Evolutionary conservation across 352 stramenopile species (phyloP), one percentile per base, ranked within the genome.

Genomic region (Phytopythium vexans): DNA sequence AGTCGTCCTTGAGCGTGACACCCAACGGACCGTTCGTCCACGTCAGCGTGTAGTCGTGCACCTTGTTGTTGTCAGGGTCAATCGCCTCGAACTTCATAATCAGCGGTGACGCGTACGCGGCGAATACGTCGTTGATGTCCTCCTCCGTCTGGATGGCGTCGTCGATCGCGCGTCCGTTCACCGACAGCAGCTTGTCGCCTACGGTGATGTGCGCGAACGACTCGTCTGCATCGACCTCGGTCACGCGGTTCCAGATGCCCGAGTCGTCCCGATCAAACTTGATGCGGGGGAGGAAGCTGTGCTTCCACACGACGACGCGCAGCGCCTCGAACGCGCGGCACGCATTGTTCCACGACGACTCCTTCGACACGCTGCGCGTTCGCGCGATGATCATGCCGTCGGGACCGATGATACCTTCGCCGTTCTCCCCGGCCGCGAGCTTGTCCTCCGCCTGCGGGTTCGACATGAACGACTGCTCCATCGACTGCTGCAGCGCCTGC

Each of bases 1-100:
- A 88, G 56, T 94, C 84, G 58, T 95, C 83, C 58, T 93, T 95
- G 35, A 95, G 60, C 41, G 83, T 93, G 8, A 95, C 81, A 39
- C 85, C 85, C 1, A 95, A 66, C 12, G 85, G 85, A 0, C 85
- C 85, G n/a, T 95, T 93, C 36, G 80, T 85, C 85, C 85, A 95
- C 55, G 77, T 91, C 34, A 95, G 81, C 1, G 81, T 86, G 68
- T 95, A 95, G 55, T 92, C 84, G 38, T 89, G 82, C 15, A 94
- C 78, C 49, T 82, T 83, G 53, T 60, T 70, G 7, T 81, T 91
- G 4, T 62, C 66, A 16, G 59, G 47, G 39, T 86, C 63, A 1
- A 45, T 56, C 1, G 82, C 83, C 35, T 83, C 66, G 54, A 94
- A 94, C 64, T 94, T 94, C 64, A 94, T 75, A 45, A 94, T 89